Evolutionary conservation across 169 alveolate genomes (phyloP).

Genomic region (Babesia bovis): DNA sequence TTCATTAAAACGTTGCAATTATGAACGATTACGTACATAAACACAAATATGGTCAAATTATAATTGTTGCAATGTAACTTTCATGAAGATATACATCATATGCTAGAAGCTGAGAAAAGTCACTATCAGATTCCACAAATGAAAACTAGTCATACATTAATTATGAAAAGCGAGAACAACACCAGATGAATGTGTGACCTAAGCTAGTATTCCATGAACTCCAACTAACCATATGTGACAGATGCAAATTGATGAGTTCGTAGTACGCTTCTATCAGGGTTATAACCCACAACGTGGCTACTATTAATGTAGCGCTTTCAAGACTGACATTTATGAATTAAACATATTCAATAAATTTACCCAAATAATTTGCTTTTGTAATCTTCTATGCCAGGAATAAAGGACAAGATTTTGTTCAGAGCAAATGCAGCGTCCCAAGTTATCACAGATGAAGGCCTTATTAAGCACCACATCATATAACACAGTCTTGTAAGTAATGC

Average conservation of each 20-base stretch:
- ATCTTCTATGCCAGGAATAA: constrained; percentile 13
- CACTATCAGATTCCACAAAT: no score
- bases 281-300: constrained; percentile 35
- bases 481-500: background rate
- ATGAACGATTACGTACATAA: background rate
- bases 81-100: background rate
- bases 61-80: background rate
- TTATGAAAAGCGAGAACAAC: no score
- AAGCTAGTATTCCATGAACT: no score
- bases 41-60: background rate
- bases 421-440: background rate
- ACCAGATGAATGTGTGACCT: no score
- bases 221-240: constrained; percentile 51
- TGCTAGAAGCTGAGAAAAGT: background rate
- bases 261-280: constrained; percentile 39
- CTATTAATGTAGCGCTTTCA: background rate
- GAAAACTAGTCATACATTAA: no score
- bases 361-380: constrained; percentile 15
- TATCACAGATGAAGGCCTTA: background rate
- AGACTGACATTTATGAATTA: background rate
- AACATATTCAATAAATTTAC: background rate
- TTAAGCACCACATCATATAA: background rate
- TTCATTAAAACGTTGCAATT: background rate
- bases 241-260: constrained; percentile 37
- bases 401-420: background rate